Conservation (phyloP, 768 basidiomycete species). For the Rhodotorula sphaerocarpa region DNA sequence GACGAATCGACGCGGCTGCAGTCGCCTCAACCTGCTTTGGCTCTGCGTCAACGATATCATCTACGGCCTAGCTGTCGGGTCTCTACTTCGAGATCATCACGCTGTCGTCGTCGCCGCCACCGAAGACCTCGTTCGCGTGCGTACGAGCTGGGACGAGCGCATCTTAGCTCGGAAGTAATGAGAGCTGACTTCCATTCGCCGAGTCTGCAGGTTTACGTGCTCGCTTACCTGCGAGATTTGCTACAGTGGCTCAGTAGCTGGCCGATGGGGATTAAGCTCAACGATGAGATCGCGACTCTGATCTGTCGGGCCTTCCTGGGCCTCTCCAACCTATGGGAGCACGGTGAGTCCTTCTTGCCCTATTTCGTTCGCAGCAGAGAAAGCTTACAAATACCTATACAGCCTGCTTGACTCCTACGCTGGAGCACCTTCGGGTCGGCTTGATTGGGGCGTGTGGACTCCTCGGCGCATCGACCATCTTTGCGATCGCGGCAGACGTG, state of each 20-base stretch:
- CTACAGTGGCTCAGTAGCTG: conserved; percentile 84
- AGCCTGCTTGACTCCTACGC: conserved; percentile 34
- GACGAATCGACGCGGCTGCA: too few species aligned
- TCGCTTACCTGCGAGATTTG: conserved; percentile 50
- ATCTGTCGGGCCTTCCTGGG: conserved; percentile 65
- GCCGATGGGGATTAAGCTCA: conserved; percentile 93
- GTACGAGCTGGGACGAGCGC: neutral
- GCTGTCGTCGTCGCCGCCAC: conserved; percentile 47
- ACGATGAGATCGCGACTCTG: conserved; percentile 82
- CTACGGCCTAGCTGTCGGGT: conserved; percentile 64
- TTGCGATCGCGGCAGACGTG: conserved; percentile 61
- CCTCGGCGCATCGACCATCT: conserved; percentile 53
- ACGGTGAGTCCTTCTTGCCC: conserved; percentile 52
- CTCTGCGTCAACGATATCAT: conserved; percentile 82
- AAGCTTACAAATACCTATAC: conserved; percentile 17
- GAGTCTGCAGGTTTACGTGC: conserved; percentile 44
- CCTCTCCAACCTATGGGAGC: conserved; percentile 59
- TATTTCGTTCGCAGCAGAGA: neutral
- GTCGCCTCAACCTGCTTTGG: conserved; percentile 90
- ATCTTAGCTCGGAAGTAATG: too few species aligned
- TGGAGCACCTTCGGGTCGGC: conserved; percentile 44
- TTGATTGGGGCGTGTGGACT: conserved; percentile 40
- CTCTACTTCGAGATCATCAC: conserved; percentile 64
- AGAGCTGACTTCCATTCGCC: too few species aligned
- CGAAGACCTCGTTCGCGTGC: conserved; percentile 48